Base-by-base conservation (phyloP, 805 yeast species). In the Debaryomyces hansenii region DNA sequence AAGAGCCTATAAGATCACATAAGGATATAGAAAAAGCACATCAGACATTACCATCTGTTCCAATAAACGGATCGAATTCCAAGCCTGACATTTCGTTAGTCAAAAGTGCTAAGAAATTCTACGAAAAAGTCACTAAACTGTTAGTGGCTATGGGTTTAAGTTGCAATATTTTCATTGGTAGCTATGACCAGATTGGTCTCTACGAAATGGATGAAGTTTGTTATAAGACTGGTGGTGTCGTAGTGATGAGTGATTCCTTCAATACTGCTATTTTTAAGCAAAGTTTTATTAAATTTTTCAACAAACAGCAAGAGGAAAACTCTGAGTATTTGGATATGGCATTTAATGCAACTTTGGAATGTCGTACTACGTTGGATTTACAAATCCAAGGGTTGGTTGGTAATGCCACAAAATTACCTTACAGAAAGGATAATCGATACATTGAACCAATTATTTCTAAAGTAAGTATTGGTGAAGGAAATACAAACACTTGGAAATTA, bases 181-280 rank as follows among this genome's bases (percentile, higher is more conserved):
- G 84, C 10, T 83, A 83, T 59, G 89, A 84, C 60, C 90, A 84
- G 61, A 74, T 82, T 37, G 90, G 90, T 0, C 66, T 84, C 28
- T 77, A 67, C 51, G 90, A 84, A 59, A 84, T 84, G 89, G 83
- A 80, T 48, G 69, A 74, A 12, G 62, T 83, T 9, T 68, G 80
- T 42, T 72, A 75, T 55, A 71, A 71, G 47, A 82, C 87, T 9
- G 89, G 89, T 21, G 90, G 90, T 42, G 67, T 69, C 3, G 74
- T 82, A 20, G 80, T 84, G 2, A 75, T 83, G 69, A 72, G 84
- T 46, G 90, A 84, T 64, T 78, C 84, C 3, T 84, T 83, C 57
- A 75, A 79, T 29, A 83, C 88, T 0, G 78, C 88, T 1, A 83
- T 84, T 50, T 84, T 84, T 69, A 81, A 79, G 55, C 87, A 83